Evolutionary conservation across 163 green algal genomes (phyloP).

Genomic region (Scenedesmus sp.): DNA sequence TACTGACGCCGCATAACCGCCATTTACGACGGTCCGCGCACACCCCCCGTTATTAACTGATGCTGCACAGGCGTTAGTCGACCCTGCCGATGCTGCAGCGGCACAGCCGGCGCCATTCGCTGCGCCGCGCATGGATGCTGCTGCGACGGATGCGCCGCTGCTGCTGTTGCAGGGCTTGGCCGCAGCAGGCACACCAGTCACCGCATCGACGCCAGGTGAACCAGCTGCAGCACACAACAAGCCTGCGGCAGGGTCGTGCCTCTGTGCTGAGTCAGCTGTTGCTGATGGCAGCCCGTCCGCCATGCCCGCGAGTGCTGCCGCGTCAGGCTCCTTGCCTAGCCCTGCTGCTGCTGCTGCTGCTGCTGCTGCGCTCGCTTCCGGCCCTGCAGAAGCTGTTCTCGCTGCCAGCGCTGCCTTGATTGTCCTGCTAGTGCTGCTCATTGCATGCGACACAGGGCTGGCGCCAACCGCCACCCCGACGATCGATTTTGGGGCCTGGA

Average conservation of each 20-base stretch:
- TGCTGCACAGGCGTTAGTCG: not conserved
- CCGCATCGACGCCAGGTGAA: not conserved
- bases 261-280: not conserved
- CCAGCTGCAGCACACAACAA: not conserved
- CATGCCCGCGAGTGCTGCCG: not conserved
- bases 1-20: not conserved
- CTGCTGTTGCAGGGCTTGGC: slow-evolving; percentile 2
- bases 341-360: not conserved
- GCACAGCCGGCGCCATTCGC: not conserved
- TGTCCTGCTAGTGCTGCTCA: not conserved
- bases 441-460: not conserved
- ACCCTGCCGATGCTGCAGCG: not conserved
- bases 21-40: not conserved
- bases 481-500: not conserved
- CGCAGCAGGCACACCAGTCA: not conserved
- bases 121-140: not conserved
- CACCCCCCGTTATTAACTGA: not conserved
- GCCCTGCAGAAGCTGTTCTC: not conserved
- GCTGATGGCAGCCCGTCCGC: not conserved
- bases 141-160: not conserved
- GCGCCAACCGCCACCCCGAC: not conserved
- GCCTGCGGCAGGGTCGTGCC: not conserved
- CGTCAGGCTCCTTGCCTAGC: not conserved
- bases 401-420: slow-evolving; percentile 18
- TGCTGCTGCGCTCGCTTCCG: too few species aligned